Evolutionary conservation across 2,329 filamentous ascomycete genomes (phyloP).

Genomic region (Aspergillus thermomutatus): DNA sequence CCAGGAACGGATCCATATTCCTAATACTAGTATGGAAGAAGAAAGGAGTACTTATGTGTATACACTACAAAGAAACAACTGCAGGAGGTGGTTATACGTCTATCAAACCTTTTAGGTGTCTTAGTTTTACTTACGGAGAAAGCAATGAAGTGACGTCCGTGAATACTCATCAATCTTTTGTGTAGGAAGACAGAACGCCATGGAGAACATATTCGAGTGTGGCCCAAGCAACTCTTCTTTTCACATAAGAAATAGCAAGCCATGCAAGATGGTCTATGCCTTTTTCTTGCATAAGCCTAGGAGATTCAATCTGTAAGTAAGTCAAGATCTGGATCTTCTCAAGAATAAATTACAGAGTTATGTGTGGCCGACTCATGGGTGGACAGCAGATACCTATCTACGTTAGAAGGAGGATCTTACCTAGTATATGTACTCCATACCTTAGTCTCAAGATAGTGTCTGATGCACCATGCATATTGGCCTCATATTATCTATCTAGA

Average conservation of each 20-base stretch:
- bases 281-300: too few species aligned
- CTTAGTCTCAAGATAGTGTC: neutral
- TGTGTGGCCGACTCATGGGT: neutral
- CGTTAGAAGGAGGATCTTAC: neutral
- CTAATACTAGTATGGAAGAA: neutral
- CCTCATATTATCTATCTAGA: conserved; percentile 1
- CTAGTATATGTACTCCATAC: neutral
- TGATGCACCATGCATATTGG: neutral
- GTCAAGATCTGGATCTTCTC: neutral
- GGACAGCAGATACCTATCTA: neutral
- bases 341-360: neutral
- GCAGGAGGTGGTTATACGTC: neutral
- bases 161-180: too few species aligned
- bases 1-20: neutral
- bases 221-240: too few species aligned
- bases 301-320: too few species aligned
- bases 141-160: too few species aligned
- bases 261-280: too few species aligned
- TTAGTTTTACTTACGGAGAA: too few species aligned
- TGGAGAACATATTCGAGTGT: too few species aligned
- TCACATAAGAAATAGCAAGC: too few species aligned
- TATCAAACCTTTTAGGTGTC: too few species aligned
- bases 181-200: too few species aligned
- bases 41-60: neutral
- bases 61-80: neutral